Conservation (phyloP, 257 asterid species). For the Nicotiana knightiana region DNA sequence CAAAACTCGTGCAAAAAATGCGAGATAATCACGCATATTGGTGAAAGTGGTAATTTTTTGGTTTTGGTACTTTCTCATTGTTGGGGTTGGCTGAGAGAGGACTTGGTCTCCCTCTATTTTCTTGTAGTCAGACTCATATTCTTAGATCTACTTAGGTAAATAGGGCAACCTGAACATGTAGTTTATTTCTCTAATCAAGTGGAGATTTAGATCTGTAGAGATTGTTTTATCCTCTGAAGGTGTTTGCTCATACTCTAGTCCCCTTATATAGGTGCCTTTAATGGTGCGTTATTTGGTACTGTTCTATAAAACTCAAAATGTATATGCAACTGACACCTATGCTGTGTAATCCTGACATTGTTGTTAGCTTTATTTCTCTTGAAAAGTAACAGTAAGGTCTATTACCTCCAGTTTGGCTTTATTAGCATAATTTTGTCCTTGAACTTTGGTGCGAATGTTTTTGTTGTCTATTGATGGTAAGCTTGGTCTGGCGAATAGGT, state of each 20-base stretch:
- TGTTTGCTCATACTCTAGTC: background rate
- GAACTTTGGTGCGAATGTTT: background rate
- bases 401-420: background rate
- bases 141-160: no score
- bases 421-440: background rate
- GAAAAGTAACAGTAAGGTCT: background rate
- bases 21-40: no score
- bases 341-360: background rate
- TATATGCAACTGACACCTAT: background rate
- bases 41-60: no score
- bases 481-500: conserved; percentile 38
- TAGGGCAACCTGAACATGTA: no score
- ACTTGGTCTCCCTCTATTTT: no score
- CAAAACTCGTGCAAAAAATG: no score
- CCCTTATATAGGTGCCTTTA: background rate
- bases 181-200: no score
- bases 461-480: background rate
- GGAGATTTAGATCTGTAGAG: background rate
- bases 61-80: no score
- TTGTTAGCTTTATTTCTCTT: background rate
- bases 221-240: background rate
- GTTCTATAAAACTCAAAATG: background rate
- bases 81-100: no score
- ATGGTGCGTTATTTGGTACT: background rate
- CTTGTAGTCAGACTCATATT: no score